These are phyloP conservation scores for Aspergillus leporis DNA, from an alignment of 495 filamentous ascomycete species.

Conservation along the genomic window DNA sequence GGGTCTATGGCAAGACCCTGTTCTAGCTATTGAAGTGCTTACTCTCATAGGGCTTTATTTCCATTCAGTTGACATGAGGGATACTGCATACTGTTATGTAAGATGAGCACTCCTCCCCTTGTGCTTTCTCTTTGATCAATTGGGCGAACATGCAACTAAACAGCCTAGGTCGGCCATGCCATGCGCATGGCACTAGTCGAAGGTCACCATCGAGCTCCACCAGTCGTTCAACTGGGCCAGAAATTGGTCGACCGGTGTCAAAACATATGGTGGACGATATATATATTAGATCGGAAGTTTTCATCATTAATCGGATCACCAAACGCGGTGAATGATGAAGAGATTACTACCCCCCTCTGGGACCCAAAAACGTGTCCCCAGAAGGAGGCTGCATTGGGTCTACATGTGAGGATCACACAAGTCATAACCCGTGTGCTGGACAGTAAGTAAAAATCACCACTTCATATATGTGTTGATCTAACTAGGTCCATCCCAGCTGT, in stretches of 20 bases:
- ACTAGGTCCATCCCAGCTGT: constrained; percentile 19
- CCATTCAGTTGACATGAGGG: constrained; percentile 35
- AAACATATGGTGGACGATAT: constrained; percentile 37
- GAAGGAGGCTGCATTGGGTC: constrained; percentile 26
- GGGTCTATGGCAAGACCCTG: constrained; percentile 29
- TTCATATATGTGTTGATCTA: not conserved
- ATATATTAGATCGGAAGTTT: constrained; percentile 33
- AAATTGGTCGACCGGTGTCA: constrained; percentile 25
- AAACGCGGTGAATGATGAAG: constrained; percentile 28
- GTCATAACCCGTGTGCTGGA: constrained; percentile 27
- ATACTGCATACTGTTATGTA: constrained; percentile 34
- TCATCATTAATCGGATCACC: constrained; percentile 32
- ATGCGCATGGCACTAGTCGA: constrained; percentile 35
- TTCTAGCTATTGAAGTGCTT: constrained; percentile 30
- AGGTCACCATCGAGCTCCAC: constrained; percentile 31
- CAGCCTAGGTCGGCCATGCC: constrained; percentile 31
- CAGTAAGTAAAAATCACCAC: constrained; percentile 11
- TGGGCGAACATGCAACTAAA: constrained; percentile 1
- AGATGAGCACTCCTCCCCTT: constrained; percentile 1
- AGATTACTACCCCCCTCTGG: constrained; percentile 28
- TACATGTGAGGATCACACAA: constrained; percentile 34
- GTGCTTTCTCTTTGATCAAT: not conserved
- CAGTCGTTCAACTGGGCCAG: constrained; percentile 26
- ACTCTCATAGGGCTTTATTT: constrained; percentile 32
- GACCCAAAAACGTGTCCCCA: constrained; percentile 23